These are phyloP conservation scores for Psilocybe mexicana DNA, from an alignment of 1,284 basidiomycete genomes.

Conservation along the genomic window DNA sequence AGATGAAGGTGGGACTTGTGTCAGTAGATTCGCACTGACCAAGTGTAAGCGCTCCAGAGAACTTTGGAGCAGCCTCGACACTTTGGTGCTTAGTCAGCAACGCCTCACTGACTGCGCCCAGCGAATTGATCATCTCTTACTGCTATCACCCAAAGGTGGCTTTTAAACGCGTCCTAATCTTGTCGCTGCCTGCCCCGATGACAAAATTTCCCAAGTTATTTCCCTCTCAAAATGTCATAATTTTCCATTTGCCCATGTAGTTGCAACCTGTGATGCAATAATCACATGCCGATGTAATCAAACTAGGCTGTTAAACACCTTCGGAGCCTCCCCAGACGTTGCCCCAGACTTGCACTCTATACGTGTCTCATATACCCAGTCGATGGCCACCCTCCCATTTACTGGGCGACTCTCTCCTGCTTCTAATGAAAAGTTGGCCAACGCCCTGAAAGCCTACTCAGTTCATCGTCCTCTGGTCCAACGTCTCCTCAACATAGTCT, in stretches of 20 bases:
- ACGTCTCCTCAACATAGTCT: conserved; percentile 61
- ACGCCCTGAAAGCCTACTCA: conserved; percentile 54
- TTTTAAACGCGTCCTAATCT: not conserved
- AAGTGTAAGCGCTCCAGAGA: not conserved
- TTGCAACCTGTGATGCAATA: conserved; percentile 3
- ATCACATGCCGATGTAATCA: conserved; percentile 14
- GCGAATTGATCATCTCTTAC: not conserved
- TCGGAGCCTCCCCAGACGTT: not conserved
- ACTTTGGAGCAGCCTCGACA: not conserved
- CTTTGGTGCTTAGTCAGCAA: not conserved
- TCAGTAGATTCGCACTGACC: not conserved
- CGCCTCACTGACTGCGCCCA: not conserved
- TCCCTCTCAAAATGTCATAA: not conserved
- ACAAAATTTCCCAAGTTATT: not conserved
- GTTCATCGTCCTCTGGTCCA: conserved; percentile 70
- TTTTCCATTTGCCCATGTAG: not conserved
- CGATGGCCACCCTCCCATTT: conserved; percentile 32
- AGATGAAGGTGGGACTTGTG: not conserved
- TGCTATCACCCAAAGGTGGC: not conserved
- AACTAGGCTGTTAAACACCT: not conserved
- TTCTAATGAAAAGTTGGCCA: conserved; percentile 36
- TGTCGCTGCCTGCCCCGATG: too few species aligned
- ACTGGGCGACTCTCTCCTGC: conserved; percentile 25
- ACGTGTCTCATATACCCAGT: not conserved
- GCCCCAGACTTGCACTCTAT: conserved; percentile 8